Evolutionary conservation across 1,284 basidiomycete genomes (phyloP).

Genomic region (Heterobasidion annosum): DNA sequence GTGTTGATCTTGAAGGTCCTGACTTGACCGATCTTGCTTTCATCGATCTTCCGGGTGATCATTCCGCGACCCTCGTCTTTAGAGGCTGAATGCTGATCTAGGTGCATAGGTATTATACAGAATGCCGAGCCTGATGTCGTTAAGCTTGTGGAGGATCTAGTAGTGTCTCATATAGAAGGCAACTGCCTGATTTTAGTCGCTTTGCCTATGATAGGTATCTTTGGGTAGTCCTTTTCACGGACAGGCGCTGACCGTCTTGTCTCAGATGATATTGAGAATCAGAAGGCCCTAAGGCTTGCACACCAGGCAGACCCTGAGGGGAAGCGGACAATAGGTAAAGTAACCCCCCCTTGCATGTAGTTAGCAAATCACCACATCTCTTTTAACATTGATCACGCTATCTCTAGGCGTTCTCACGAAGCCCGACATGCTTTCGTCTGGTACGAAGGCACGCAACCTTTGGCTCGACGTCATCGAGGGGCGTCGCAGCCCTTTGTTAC

Average conservation of each 20-base stretch:
- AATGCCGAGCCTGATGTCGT: conserved; percentile 22
- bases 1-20: conserved; percentile 33
- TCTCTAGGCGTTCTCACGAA: conserved; percentile 52
- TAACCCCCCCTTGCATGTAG: too few species aligned
- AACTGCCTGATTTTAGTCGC: conserved; percentile 41
- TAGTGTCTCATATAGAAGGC: conserved; percentile 24
- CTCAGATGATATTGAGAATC: conserved; percentile 59
- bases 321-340: conserved; percentile 47
- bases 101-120: conserved; percentile 20
- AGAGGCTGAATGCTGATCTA: too few species aligned
- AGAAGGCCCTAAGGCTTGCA: conserved; percentile 46
- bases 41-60: conserved; percentile 36
- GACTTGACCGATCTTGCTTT: conserved; percentile 34
- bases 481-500: conserved; percentile 28
- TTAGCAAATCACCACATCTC: too few species aligned
- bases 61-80: too few species aligned
- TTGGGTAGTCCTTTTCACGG: too few species aligned
- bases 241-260: too few species aligned
- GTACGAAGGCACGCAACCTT: conserved; percentile 42
- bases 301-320: conserved; percentile 41
- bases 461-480: conserved; percentile 50
- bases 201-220: conserved; percentile 26
- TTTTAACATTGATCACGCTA: too few species aligned
- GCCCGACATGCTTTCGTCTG: conserved; percentile 41
- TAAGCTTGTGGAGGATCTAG: conserved; percentile 26